These are phyloP conservation scores for Phaeosphaeriaceae sp. DNA, from an alignment of 2,329 filamentous ascomycete species.

Conservation along the genomic window DNA sequence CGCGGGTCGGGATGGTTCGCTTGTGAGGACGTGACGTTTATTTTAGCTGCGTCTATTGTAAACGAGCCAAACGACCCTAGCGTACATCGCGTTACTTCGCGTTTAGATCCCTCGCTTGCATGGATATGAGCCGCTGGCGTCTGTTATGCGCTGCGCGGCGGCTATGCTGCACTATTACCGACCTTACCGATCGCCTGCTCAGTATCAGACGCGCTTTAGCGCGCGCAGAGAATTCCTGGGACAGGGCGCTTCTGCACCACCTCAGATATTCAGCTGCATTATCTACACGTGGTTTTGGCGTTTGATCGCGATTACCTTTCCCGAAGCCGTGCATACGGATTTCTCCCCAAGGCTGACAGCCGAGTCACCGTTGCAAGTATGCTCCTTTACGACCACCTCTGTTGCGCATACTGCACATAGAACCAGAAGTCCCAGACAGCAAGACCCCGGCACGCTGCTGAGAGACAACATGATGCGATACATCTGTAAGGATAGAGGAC, in stretches of 20 bases:
- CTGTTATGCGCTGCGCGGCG: no score
- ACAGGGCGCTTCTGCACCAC: neutral
- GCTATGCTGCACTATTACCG: conserved; percentile 11
- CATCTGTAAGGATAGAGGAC: neutral
- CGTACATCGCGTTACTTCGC: conserved; percentile 20
- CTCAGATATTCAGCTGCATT: conserved; percentile 1
- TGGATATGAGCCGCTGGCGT: no score
- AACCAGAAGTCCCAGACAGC: neutral
- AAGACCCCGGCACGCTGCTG: neutral
- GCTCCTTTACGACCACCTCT: no score
- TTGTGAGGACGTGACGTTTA: conserved; percentile 15
- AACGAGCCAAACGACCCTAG: conserved; percentile 15
- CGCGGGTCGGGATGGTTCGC: neutral
- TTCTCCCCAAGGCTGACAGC: conserved; percentile 2
- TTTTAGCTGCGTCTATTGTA: conserved; percentile 23
- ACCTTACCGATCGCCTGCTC: conserved; percentile 10
- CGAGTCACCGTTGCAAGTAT: no score
- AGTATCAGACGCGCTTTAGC: conserved; percentile 15
- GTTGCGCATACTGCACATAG: no score
- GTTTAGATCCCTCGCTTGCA: conserved; percentile 8
- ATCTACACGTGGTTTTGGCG: conserved; percentile 6
- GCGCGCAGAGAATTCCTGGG: conserved; percentile 4
- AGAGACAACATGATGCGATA: neutral
- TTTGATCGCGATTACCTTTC: neutral
- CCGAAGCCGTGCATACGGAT: conserved; percentile 22